Conservation (phyloP, 768 basidiomycete species). For the Kwoniella botswanensis region DNA sequence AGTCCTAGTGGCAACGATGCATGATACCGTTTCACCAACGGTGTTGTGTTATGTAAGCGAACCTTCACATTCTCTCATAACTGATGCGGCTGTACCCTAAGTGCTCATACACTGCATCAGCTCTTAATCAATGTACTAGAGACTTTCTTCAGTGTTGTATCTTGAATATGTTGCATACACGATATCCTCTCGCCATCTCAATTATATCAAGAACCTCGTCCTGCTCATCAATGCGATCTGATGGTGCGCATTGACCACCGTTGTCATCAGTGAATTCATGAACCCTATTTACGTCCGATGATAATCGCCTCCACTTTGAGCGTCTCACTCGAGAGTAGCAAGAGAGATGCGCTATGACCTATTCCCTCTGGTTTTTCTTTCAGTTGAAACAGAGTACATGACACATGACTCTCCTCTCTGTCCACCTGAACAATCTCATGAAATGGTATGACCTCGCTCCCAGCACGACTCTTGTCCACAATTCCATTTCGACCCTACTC, state of each 20-base stretch:
- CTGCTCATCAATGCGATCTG: not conserved
- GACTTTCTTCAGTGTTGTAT: too few species aligned
- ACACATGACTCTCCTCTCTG: too few species aligned
- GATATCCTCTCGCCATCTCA: too few species aligned
- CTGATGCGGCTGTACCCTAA: too few species aligned
- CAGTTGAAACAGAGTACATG: not conserved
- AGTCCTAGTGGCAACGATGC: constrained; percentile 27
- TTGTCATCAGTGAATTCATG: not conserved
- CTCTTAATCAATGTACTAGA: not conserved
- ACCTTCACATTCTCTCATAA: too few species aligned
- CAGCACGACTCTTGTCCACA: not conserved
- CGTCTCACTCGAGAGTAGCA: not conserved
- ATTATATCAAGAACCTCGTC: too few species aligned
- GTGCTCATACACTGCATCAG: too few species aligned
- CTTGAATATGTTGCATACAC: too few species aligned
- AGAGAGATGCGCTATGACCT: not conserved
- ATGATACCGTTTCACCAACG: constrained; percentile 37
- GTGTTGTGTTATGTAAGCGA: constrained; percentile 11
- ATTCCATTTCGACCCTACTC: not conserved
- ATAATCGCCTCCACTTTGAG: not conserved
- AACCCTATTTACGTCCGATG: not conserved
- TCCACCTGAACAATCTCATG: not conserved
- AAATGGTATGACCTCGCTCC: not conserved
- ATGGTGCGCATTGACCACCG: not conserved
- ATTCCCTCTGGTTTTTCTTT: not conserved